Conservation (phyloP, 177 flowering plant species). For the Telopea speciosissima region DNA sequence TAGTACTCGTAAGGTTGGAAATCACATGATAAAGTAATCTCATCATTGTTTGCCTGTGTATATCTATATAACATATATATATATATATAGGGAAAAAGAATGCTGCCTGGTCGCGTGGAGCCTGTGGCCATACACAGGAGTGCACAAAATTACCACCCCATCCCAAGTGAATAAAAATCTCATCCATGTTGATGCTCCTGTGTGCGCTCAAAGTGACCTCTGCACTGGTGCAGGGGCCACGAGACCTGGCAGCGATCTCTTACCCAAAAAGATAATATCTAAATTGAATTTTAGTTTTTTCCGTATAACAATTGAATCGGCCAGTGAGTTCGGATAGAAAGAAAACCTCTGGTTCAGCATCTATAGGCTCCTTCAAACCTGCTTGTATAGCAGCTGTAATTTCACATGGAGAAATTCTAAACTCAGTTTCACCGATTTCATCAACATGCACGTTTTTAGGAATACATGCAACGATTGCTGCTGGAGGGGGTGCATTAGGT, state of each 20-base stretch:
- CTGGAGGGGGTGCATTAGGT: slow-evolving; percentile 82
- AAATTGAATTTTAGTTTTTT: background rate
- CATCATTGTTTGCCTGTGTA: too few species aligned
- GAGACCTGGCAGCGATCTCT: too few species aligned
- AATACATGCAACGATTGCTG: slow-evolving; percentile 98
- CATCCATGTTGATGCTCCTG: too few species aligned
- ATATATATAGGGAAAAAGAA: too few species aligned
- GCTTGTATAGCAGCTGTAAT: slow-evolving; percentile 69
- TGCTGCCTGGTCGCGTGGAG: too few species aligned
- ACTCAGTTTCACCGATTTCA: slow-evolving; percentile 81
- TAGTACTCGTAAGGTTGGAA: background rate
- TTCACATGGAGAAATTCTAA: slow-evolving; percentile 66
- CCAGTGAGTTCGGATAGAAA: background rate
- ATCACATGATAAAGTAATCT: background rate
- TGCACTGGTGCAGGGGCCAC: too few species aligned
- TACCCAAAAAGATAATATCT: background rate
- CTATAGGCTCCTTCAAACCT: slow-evolving; percentile 77
- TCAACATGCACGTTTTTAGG: slow-evolving; percentile 83
- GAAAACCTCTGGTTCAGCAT: slow-evolving; percentile 90
- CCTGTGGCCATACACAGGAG: too few species aligned
- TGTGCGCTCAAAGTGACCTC: too few species aligned
- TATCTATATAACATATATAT: too few species aligned
- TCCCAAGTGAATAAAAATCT: too few species aligned
- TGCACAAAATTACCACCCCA: too few species aligned
- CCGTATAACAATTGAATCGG: background rate